Percentiles rank a stretch among this genome's conserved stretches.
phyloP scores from a whole-genome alignment of 2,329 filamentous ascomycete species.

The Fusarium pseudoanthophilum region DNA sequence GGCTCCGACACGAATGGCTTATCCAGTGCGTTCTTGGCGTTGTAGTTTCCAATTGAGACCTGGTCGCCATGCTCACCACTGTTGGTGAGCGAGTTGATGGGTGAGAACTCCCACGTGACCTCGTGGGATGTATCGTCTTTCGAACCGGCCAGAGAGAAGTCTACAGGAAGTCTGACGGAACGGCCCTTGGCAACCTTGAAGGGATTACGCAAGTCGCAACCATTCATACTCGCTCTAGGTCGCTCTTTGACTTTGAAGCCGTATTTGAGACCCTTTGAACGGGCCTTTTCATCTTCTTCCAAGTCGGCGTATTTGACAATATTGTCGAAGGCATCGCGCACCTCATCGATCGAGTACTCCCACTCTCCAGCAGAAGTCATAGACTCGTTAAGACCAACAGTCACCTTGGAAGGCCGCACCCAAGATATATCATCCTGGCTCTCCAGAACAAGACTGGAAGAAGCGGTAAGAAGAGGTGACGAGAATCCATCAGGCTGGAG shows the following conservation, averaged over 20 bases:
- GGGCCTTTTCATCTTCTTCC: slow-evolving; percentile 76
- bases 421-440: slow-evolving; percentile 78
- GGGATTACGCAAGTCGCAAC: slow-evolving; percentile 82
- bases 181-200: slow-evolving; percentile 85
- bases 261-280: slow-evolving; percentile 74
- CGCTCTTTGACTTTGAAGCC: slow-evolving; percentile 88
- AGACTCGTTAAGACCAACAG: slow-evolving; percentile 89
- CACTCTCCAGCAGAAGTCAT: slow-evolving; percentile 82
- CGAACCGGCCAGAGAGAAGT: slow-evolving; percentile 71
- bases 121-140: slow-evolving; percentile 72
- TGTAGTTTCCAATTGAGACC: slow-evolving; percentile 66
- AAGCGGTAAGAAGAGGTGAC: slow-evolving; percentile 77
- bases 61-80: slow-evolving; percentile 75
- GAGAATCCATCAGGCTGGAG: slow-evolving; percentile 88
- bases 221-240: slow-evolving; percentile 75
- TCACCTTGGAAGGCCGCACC: slow-evolving; percentile 79
- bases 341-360: slow-evolving; percentile 91
- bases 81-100: slow-evolving; percentile 74
- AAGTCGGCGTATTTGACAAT: slow-evolving; percentile 76
- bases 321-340: slow-evolving; percentile 91
- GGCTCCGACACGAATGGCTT: slow-evolving; percentile 76
- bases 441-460: slow-evolving; percentile 69
- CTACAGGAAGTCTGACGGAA: slow-evolving; percentile 74
- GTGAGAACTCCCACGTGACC: slow-evolving; percentile 84
- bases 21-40: slow-evolving; percentile 70